Evolutionary conservation across 2,329 filamentous ascomycete species (phyloP).

Genomic region (Monosporascus sp.): DNA sequence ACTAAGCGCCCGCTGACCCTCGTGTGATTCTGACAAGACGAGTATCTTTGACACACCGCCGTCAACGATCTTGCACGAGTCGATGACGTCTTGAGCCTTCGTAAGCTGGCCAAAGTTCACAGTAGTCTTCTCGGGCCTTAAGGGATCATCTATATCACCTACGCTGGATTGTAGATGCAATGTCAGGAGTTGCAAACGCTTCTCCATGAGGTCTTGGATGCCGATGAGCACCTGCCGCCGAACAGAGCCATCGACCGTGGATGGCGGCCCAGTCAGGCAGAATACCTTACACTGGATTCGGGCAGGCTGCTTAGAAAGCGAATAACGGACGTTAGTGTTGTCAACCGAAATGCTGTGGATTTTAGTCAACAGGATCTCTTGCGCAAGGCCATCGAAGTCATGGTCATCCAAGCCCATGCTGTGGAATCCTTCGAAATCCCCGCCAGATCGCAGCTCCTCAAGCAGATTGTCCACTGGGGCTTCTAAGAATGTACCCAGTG

Average conservation of each 20-base stretch:
- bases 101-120: constrained; percentile 46
- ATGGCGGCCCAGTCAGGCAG: constrained; percentile 56
- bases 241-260: constrained; percentile 46
- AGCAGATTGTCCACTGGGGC: constrained; percentile 64
- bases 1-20: constrained; percentile 61
- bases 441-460: constrained; percentile 59
- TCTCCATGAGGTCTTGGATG: constrained; percentile 64
- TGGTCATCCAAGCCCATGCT: constrained; percentile 68
- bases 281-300: constrained; percentile 58
- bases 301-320: constrained; percentile 47
- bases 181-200: constrained; percentile 61
- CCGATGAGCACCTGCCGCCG: constrained; percentile 58
- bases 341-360: constrained; percentile 63
- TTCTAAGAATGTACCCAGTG: constrained; percentile 59
- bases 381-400: constrained; percentile 64
- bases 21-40: constrained; percentile 59
- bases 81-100: constrained; percentile 62
- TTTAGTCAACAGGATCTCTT: constrained; percentile 67
- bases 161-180: constrained; percentile 45
- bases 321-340: constrained; percentile 56
- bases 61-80: constrained; percentile 67
- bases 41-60: constrained; percentile 63
- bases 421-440: constrained; percentile 62
- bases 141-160: constrained; percentile 4
- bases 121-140: constrained; percentile 31